These are phyloP conservation scores for Yamadazyma atlantica DNA, from an alignment of 1,139 yeast genomes.

Conservation along the genomic window DNA sequence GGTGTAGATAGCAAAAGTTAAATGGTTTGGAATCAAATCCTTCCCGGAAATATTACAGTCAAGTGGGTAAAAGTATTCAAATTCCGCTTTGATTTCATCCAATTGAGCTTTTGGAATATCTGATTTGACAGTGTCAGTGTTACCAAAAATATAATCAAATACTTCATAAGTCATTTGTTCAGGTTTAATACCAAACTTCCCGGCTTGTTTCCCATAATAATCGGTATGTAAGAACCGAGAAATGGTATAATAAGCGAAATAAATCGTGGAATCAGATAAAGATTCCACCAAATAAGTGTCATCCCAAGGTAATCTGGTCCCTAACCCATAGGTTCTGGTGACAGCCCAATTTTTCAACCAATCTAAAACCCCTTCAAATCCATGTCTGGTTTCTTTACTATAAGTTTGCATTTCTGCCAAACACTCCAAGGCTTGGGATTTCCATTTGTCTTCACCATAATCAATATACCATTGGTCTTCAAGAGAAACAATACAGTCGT, in stretches of 20 bases:
- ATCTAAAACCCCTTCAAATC: conserved; percentile 89
- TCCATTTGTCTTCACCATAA: conserved; percentile 96
- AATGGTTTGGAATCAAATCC: conserved; percentile 95
- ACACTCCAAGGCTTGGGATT: conserved; percentile 79
- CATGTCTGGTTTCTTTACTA: conserved; percentile 83
- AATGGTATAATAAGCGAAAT: conserved; percentile 94
- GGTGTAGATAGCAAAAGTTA: conserved; percentile 90
- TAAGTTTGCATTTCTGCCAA: conserved; percentile 75
- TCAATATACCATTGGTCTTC: conserved; percentile 99
- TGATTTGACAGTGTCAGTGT: conserved; percentile 57
- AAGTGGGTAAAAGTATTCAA: conserved; percentile 92
- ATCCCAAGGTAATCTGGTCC: conserved; percentile 98
- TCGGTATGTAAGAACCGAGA: conserved; percentile 84
- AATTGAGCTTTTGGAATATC: conserved; percentile 70
- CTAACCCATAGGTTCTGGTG: conserved; percentile 94
- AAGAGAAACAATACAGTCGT: conserved; percentile 91
- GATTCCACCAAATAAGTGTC: conserved; percentile 91
- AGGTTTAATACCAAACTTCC: conserved; percentile 71
- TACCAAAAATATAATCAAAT: conserved; percentile 85
- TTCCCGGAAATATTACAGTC: conserved; percentile 93
- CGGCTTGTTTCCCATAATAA: conserved; percentile 75
- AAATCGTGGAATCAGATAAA: conserved; percentile 91
- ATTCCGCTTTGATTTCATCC: conserved; percentile 81
- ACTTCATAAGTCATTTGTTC: conserved; percentile 92
- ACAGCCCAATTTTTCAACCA: conserved; percentile 99